These are phyloP conservation scores for Neolentinus lepideus DNA, from an alignment of 1,284 basidiomycete genomes.

Conservation along the genomic window DNA sequence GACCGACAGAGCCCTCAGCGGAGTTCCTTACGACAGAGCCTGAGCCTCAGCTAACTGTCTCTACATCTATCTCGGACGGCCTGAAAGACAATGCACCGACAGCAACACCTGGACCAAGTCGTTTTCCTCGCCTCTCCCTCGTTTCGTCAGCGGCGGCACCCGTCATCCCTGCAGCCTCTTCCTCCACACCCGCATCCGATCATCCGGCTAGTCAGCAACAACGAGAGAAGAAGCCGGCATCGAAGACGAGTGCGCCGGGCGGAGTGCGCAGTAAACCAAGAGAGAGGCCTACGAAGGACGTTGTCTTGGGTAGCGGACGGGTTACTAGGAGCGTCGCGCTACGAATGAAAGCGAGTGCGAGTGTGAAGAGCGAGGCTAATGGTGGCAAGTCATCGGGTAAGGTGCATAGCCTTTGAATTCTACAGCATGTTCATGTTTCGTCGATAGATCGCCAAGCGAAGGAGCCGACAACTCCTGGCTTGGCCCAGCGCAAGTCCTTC, in stretches of 20 bases:
- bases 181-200: not conserved
- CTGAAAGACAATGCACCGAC: not conserved
- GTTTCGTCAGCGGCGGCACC: not conserved
- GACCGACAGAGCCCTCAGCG: not conserved
- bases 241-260: not conserved
- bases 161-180: not conserved
- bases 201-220: not conserved
- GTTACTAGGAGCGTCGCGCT: not conserved
- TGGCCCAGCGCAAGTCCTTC: constrained; percentile 4
- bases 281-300: not conserved
- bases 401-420: not conserved
- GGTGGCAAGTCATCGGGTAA: not conserved
- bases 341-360: not conserved
- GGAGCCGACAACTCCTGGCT: not conserved
- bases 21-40: not conserved
- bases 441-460: not conserved
- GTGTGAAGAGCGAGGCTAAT: not conserved
- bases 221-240: not conserved
- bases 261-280: not conserved
- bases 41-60: not conserved
- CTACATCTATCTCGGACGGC: not conserved
- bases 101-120: not conserved
- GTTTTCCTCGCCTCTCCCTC: not conserved
- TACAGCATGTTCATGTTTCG: not conserved
- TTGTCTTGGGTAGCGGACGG: not conserved